Conservation (phyloP, 2,329 filamentous ascomycete genomes). For the Cladosporium sp. region DNA sequence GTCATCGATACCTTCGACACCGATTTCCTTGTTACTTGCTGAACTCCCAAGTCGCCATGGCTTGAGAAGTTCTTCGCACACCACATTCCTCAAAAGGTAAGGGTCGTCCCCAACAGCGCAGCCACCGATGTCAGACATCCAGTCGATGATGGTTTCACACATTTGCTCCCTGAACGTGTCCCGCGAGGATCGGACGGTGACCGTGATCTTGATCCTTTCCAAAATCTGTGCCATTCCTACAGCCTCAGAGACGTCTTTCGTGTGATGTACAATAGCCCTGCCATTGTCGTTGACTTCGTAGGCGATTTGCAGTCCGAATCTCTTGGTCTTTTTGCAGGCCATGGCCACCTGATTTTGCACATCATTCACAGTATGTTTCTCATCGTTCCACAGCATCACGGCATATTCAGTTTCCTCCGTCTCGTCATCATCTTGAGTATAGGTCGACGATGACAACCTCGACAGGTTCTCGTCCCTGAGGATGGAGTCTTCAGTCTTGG, state of each 20-base stretch:
- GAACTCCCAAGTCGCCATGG: constrained; percentile 83
- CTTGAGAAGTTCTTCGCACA: constrained; percentile 88
- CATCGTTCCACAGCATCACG: constrained; percentile 92
- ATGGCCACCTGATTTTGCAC: constrained; percentile 85
- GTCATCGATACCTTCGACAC: constrained; percentile 75
- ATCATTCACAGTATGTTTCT: constrained; percentile 93
- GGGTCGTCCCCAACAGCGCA: constrained; percentile 79
- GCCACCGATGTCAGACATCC: constrained; percentile 88
- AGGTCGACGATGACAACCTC: constrained; percentile 57
- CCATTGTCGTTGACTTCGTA: constrained; percentile 87
- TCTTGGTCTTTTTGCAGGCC: constrained; percentile 70
- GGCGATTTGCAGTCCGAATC: constrained; percentile 69
- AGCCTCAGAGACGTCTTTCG: constrained; percentile 66
- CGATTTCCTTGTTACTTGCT: constrained; percentile 73
- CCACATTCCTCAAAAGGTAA: constrained; percentile 70
- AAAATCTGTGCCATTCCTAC: constrained; percentile 78
- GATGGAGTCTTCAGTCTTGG: constrained; percentile 79
- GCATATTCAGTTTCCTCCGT: constrained; percentile 65
- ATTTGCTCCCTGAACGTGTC: constrained; percentile 98
- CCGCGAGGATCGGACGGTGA: constrained; percentile 86
- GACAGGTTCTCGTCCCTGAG: constrained; percentile 76
- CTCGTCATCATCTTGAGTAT: neutral
- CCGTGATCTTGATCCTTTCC: constrained; percentile 92
- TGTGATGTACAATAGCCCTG: constrained; percentile 76
- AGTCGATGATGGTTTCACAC: constrained; percentile 96